Evolutionary conservation across 768 basidiomycete genomes (phyloP).

Genomic region (Pleurotus ostreatus): DNA sequence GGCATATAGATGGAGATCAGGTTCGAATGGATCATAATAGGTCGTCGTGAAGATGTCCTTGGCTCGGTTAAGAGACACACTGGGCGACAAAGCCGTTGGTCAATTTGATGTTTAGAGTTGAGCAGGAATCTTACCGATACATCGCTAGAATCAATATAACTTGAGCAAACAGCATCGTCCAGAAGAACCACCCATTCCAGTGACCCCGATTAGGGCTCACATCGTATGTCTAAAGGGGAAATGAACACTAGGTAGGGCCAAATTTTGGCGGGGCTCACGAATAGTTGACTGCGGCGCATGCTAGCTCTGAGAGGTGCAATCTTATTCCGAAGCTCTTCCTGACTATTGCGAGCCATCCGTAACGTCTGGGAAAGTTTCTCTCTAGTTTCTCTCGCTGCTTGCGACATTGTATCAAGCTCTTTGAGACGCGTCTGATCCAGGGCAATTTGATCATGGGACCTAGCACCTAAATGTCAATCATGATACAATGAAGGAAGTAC

Average conservation of each 20-base stretch:
- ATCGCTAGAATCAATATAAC: slow-evolving; percentile 42
- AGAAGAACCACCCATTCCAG: slow-evolving; percentile 28
- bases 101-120: not conserved
- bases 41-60: slow-evolving; percentile 62
- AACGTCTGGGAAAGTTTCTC: slow-evolving; percentile 37
- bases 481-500: no score
- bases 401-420: slow-evolving; percentile 51
- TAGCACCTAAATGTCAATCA: slow-evolving; percentile 12
- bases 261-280: slow-evolving; percentile 28
- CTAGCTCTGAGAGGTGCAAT: slow-evolving; percentile 28
- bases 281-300: slow-evolving; percentile 29
- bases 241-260: not conserved
- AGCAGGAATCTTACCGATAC: slow-evolving; percentile 46
- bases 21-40: slow-evolving; percentile 77
- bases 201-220: not conserved
- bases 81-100: slow-evolving; percentile 18
- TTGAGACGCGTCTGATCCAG: slow-evolving; percentile 42
- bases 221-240: slow-evolving; percentile 11
- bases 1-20: slow-evolving; percentile 58
- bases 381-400: slow-evolving; percentile 46
- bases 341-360: slow-evolving; percentile 31
- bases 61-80: slow-evolving; percentile 45
- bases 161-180: slow-evolving; percentile 35
- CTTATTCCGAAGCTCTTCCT: slow-evolving; percentile 29
- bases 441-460: slow-evolving; percentile 31